Evolutionary conservation across 2,329 filamentous ascomycete genomes (phyloP).

Genomic region (Fusarium lyarnte): DNA sequence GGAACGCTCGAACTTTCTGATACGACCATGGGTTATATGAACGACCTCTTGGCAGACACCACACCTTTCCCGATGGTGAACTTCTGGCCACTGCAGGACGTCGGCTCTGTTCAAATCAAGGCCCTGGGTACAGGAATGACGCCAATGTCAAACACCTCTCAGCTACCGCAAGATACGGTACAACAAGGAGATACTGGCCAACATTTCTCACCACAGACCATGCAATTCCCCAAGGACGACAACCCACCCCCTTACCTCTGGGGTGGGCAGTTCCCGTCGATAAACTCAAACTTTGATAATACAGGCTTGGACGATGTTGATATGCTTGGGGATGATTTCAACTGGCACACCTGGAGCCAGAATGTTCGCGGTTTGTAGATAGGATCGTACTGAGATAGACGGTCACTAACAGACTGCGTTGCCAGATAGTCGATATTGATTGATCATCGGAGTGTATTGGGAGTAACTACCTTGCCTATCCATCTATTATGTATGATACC

Average conservation of each 20-base stretch:
- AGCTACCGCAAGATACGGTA: slow-evolving; percentile 4
- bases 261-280: slow-evolving; percentile 47
- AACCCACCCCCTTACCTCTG: slow-evolving; percentile 55
- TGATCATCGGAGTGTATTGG: neutral
- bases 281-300: slow-evolving; percentile 44
- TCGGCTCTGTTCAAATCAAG: slow-evolving; percentile 34
- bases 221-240: slow-evolving; percentile 46
- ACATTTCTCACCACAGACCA: slow-evolving; percentile 26
- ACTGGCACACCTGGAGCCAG: slow-evolving; percentile 61
- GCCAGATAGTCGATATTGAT: neutral
- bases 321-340: slow-evolving; percentile 55
- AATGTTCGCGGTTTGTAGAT: slow-evolving; percentile 53
- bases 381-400: slow-evolving; percentile 40
- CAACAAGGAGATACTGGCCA: slow-evolving; percentile 17
- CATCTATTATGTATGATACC: slow-evolving; percentile 40
- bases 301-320: slow-evolving; percentile 48
- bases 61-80: slow-evolving; percentile 21
- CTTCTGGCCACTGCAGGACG: slow-evolving; percentile 40
- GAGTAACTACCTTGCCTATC: slow-evolving; percentile 4
- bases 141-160: neutral
- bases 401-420: slow-evolving; percentile 23
- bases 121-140: slow-evolving; percentile 5
- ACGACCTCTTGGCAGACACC: slow-evolving; percentile 31
- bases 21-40: slow-evolving; percentile 44
- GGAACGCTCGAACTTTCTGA: slow-evolving; percentile 42